Percentiles rank a stretch among this genome's conserved stretches.
phyloP scores from a whole-genome alignment of 805 yeast species.

The Pichia scutulata region DNA sequence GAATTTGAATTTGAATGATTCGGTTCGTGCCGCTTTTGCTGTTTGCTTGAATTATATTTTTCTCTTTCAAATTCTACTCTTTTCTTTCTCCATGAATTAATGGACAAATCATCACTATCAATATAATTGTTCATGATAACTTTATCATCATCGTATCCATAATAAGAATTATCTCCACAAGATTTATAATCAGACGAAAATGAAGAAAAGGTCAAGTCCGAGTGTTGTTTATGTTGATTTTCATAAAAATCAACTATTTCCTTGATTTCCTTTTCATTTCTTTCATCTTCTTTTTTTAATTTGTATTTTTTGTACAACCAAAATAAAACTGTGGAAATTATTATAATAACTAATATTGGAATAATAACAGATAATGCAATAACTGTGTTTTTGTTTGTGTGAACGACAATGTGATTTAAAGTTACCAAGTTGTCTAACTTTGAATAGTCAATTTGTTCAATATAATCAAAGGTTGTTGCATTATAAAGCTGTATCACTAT shows the following conservation, averaged over 20 bases:
- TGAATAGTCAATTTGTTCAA: constrained; percentile 28
- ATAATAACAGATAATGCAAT: constrained; percentile 41
- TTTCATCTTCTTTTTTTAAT: constrained; percentile 21
- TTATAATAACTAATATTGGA: constrained; percentile 33
- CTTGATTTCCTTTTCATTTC: constrained; percentile 24
- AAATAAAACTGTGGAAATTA: constrained; percentile 25
- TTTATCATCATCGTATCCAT: constrained; percentile 13
- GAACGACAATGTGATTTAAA: constrained; percentile 1
- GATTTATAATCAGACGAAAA: constrained; percentile 7
- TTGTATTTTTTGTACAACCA: constrained; percentile 24
- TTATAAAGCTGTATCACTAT: constrained; percentile 38
- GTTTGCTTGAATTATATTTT: background rate
- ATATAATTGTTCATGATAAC: constrained; percentile 23
- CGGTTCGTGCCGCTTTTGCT: constrained; percentile 3
- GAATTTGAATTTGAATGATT: constrained; percentile 5
- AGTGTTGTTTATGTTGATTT: constrained; percentile 17
- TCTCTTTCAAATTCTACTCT: constrained; percentile 36
- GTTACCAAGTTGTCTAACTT: constrained; percentile 9
- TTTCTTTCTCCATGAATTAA: constrained; percentile 46
- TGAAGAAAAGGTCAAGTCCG: constrained; percentile 16
- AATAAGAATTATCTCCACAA: background rate
- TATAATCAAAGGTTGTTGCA: constrained; percentile 28
- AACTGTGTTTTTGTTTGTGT: constrained; percentile 24
- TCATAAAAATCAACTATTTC: constrained; percentile 28
- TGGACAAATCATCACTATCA: constrained; percentile 38